These are phyloP conservation scores for Kalmusia sp. DNA, from an alignment of 2,329 filamentous ascomycete genomes.

Conservation along the genomic window DNA sequence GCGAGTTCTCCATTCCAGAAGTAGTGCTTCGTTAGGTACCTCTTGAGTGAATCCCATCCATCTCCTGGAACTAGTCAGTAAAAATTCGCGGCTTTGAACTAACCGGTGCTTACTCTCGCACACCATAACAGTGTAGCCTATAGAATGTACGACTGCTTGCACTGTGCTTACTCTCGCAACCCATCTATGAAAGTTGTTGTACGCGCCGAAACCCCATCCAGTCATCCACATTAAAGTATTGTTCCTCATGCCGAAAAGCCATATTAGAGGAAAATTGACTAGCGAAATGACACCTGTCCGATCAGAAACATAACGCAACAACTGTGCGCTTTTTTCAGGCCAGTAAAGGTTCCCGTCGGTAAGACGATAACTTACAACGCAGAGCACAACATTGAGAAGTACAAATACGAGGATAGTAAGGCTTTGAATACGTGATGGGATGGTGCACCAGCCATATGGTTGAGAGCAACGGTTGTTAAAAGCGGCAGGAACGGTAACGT, in stretches of 20 bases:
- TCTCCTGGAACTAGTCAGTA: neutral
- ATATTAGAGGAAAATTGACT: constrained; percentile 69
- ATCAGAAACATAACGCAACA: constrained; percentile 66
- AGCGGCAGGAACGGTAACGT: constrained; percentile 54
- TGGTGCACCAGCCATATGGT: constrained; percentile 52
- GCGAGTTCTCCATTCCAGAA: constrained; percentile 59
- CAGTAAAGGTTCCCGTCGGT: constrained; percentile 57
- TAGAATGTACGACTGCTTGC: constrained; percentile 68
- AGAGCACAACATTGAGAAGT: constrained; percentile 53
- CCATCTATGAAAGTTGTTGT: constrained; percentile 73
- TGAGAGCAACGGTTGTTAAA: constrained; percentile 52
- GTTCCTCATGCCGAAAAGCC: constrained; percentile 72
- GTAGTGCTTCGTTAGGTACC: constrained; percentile 53
- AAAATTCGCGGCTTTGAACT: neutral
- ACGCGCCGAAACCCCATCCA: constrained; percentile 72
- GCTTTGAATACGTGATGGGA: constrained; percentile 57
- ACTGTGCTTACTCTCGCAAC: constrained; percentile 68
- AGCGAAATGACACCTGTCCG: constrained; percentile 70
- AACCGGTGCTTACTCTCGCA: constrained; percentile 28
- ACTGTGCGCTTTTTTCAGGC: constrained; percentile 44
- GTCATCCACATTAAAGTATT: constrained; percentile 71
- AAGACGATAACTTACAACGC: constrained; percentile 53
- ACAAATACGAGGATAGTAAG: constrained; percentile 55
- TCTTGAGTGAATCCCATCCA: constrained; percentile 49
- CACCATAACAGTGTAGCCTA: constrained; percentile 63